phyloP scores from a whole-genome alignment of 352 stramenopile genomes.

The Pythium myriotylum region DNA sequence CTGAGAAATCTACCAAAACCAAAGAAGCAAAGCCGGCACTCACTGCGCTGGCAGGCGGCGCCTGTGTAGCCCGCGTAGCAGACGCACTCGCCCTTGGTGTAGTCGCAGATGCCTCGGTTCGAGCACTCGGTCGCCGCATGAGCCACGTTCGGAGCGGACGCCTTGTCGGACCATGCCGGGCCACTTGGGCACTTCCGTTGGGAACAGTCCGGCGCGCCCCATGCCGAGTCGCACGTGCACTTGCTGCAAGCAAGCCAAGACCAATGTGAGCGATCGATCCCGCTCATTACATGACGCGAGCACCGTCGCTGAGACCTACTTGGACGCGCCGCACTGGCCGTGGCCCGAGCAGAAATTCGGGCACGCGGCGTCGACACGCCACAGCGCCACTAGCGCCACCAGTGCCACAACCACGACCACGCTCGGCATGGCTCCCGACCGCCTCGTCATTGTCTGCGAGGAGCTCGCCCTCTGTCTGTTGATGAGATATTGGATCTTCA shows the following conservation, averaged over 20 bases:
- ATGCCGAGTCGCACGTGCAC: constrained; percentile 71
- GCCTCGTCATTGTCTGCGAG: neutral
- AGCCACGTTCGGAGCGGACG: constrained; percentile 50
- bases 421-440: neutral
- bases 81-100: constrained; percentile 60
- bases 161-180: constrained; percentile 82
- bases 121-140: constrained; percentile 65
- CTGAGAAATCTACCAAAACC: no score
- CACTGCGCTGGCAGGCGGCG: constrained; percentile 61
- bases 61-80: constrained; percentile 64
- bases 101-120: constrained; percentile 66
- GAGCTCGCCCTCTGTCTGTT: no score
- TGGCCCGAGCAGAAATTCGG: constrained; percentile 70
- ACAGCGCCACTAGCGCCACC: neutral
- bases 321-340: constrained; percentile 48
- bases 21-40: constrained; percentile 10
- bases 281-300: neutral
- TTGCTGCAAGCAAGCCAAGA: constrained; percentile 36
- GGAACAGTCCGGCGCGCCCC: constrained; percentile 74
- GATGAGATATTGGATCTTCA: no score
- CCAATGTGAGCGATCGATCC: neutral
- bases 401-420: neutral
- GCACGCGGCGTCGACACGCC: constrained; percentile 35
- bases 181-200: constrained; percentile 67
- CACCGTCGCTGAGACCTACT: constrained; percentile 29